Evolutionary conservation across 129 eudicot genomes (phyloP), one percentile per base, ranked within the genome.

Genomic region (Escallonia herrerae): DNA sequence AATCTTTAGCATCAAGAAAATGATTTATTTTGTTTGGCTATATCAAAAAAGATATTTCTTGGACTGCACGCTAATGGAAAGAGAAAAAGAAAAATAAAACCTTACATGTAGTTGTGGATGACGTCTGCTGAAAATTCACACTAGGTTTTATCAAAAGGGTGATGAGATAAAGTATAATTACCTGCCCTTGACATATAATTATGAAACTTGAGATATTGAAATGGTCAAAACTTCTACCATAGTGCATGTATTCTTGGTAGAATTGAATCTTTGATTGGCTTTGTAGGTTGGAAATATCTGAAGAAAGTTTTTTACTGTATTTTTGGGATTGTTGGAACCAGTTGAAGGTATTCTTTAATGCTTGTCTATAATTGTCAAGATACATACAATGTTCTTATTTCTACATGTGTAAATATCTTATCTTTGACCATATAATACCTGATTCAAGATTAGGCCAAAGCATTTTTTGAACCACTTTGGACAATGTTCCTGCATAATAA

Each of bases 301-400:
- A 87, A 72, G 89, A 66, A 51, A 75, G 70, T 14, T 91, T 91
- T 71, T 66, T 91, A 60, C 43, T 58, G 44, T 77, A 85, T 59
- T 91, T 91, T 63, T 91, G 97, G 97, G 96, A 72, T 62, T 84
- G 94, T 62, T 91, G 95, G 94, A 72, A 85, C 77, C 79, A 77
- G 58, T 67, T 91, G 67, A 85, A 81, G 96, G 97, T 87, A 85
- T 77, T 48, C 55, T 52, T 7, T 42, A 9, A 48, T 48, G 49
- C 40, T 38, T 51, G 46, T 15, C 49, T 53, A 5, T 43, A 39
- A 41, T 37, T 60, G 13, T 53, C 33, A 3, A 4, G 3, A 53
- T 53, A 53, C 14, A 11, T 7, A 11, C 33, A 11, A 9, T 3
- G 13, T n/a, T 53, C 14, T 53, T 8, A 45, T 45, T 45, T 8